These are phyloP conservation scores for Mucor lusitanicus DNA, from an alignment of 371 early-diverging fungal species.

Conservation along the genomic window DNA sequence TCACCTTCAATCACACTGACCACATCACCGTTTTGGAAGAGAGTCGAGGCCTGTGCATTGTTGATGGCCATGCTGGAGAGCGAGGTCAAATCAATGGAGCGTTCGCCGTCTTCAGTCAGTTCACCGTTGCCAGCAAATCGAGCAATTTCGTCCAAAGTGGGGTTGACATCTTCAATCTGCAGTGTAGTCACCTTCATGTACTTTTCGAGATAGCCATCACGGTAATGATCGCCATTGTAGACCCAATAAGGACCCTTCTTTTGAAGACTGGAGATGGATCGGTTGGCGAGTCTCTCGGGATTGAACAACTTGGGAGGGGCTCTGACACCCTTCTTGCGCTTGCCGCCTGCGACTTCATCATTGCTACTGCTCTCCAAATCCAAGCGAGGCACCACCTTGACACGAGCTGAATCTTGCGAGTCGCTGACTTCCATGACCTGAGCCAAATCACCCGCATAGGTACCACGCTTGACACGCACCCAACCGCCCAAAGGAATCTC, in stretches of 20 bases:
- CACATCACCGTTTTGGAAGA: constrained; percentile 82
- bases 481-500: constrained; percentile 83
- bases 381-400: constrained; percentile 92
- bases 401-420: constrained; percentile 74
- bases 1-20: constrained; percentile 93
- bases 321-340: constrained; percentile 60
- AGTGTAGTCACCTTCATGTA: constrained; percentile 81
- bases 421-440: constrained; percentile 85
- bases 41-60: constrained; percentile 44
- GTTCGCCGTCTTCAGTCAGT: constrained; percentile 61
- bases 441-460: constrained; percentile 94
- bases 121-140: constrained; percentile 74
- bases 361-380: constrained; percentile 51
- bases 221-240: constrained; percentile 81
- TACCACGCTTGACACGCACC: constrained; percentile 95
- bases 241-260: constrained; percentile 69
- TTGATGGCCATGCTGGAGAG: constrained; percentile 48
- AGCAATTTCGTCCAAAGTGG: constrained; percentile 94
- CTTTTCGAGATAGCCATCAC: constrained; percentile 91
- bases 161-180: constrained; percentile 79
- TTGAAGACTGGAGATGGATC: constrained; percentile 47
- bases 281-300: constrained; percentile 57
- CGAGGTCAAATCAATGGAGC: constrained; percentile 55
- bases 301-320: constrained; percentile 81
- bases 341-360: constrained; percentile 28